These are phyloP conservation scores for Clitopilus passeckerianus DNA, from an alignment of 768 basidiomycete species.

Conservation along the genomic window DNA sequence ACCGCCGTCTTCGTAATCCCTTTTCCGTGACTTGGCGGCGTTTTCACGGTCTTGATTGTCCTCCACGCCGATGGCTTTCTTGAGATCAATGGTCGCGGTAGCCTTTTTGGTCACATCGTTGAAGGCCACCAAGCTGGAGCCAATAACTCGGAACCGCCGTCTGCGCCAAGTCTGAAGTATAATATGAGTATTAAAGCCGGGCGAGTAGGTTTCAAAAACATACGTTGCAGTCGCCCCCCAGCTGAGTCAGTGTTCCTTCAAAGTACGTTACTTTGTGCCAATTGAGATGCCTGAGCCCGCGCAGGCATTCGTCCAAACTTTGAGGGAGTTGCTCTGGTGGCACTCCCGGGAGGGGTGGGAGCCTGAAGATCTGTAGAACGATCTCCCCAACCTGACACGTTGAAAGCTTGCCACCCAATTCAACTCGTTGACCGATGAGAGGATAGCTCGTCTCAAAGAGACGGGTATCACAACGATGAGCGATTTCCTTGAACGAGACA, in stretches of 20 bases:
- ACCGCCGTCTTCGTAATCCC: slow-evolving; percentile 52
- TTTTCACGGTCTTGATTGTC: slow-evolving; percentile 63
- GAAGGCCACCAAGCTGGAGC: slow-evolving; percentile 82
- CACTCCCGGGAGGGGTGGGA: slow-evolving; percentile 86
- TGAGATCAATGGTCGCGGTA: slow-evolving; percentile 86
- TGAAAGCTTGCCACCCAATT: slow-evolving; percentile 51
- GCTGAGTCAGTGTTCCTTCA: slow-evolving; percentile 89
- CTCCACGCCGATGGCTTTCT: slow-evolving; percentile 72
- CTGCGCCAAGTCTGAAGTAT: slow-evolving; percentile 68
- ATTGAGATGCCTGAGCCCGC: slow-evolving; percentile 82
- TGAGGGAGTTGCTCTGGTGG: slow-evolving; percentile 76
- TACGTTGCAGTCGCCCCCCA: slow-evolving; percentile 89
- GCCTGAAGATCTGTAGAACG: slow-evolving; percentile 83
- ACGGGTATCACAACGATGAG: slow-evolving; percentile 75
- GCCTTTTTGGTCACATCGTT: slow-evolving; percentile 92
- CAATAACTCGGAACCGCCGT: slow-evolving; percentile 78
- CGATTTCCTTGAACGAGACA: slow-evolving; percentile 86
- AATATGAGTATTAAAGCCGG: slow-evolving; percentile 1
- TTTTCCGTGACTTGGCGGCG: slow-evolving; percentile 37
- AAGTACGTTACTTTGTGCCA: slow-evolving; percentile 96
- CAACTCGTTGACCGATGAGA: slow-evolving; percentile 69
- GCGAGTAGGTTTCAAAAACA: slow-evolving; percentile 20
- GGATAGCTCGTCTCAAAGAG: slow-evolving; percentile 82
- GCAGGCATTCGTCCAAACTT: slow-evolving; percentile 87
- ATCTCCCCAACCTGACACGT: slow-evolving; percentile 82